A percentile compares a stretch with the other conserved stretches of the same genome.
These are phyloP conservation scores for Drechslerella coelobrocha DNA, from an alignment of 2,329 filamentous ascomycete genomes.

Conservation along the genomic window DNA sequence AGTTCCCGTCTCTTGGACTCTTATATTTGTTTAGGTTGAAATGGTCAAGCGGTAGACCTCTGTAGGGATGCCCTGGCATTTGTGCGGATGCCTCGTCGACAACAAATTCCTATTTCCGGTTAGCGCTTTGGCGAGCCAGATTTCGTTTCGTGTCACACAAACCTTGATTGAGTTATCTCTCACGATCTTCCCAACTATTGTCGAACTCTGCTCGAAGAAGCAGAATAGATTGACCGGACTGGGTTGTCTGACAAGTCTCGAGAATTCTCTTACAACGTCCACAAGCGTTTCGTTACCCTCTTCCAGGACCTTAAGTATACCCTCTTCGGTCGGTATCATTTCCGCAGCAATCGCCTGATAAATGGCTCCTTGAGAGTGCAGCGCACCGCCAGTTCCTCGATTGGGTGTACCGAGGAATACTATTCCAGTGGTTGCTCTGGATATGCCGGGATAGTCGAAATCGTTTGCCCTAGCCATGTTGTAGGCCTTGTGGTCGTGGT, in stretches of 20 bases:
- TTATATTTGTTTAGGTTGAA: constrained; percentile 56
- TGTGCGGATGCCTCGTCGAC: constrained; percentile 55
- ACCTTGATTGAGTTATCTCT: constrained; percentile 10
- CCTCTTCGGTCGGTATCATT: background rate
- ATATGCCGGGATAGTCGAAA: constrained; percentile 13
- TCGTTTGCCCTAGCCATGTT: constrained; percentile 33
- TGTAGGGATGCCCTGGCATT: constrained; percentile 53
- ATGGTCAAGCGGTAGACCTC: constrained; percentile 55
- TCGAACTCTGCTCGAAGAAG: constrained; percentile 10
- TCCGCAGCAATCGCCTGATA: constrained; percentile 10
- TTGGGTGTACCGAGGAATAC: constrained; percentile 14
- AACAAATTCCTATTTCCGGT: constrained; percentile 53
- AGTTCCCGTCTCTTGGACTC: constrained; percentile 55
- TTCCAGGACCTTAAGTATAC: background rate
- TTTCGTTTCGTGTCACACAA: background rate
- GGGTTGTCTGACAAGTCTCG: constrained; percentile 1
- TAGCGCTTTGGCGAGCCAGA: background rate
- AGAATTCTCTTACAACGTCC: constrained; percentile 10
- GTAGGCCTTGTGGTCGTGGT: constrained; percentile 37
- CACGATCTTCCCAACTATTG: constrained; percentile 14
- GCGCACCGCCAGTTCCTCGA: constrained; percentile 9
- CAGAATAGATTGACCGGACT: constrained; percentile 8
- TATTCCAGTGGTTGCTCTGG: constrained; percentile 8
- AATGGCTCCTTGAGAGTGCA: constrained; percentile 12
- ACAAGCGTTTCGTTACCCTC: constrained; percentile 10